Conservation (phyloP, 139 green algal genomes). For the Chlorella sorokiniana region DNA sequence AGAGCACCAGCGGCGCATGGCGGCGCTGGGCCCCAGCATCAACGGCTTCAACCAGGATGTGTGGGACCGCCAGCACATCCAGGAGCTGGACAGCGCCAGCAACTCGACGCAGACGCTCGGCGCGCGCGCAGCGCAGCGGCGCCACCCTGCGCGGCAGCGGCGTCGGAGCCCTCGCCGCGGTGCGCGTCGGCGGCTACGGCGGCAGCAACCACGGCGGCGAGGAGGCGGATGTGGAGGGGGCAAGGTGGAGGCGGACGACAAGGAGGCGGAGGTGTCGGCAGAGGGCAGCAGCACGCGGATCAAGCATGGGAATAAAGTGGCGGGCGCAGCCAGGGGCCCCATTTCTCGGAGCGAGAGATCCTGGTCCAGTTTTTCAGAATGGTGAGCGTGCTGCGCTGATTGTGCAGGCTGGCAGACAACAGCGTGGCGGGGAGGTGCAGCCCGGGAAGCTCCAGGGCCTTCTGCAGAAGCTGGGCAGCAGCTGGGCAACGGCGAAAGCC, state of each 20-base stretch:
- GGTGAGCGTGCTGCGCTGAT: constrained; percentile 1
- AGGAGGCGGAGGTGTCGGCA: not conserved
- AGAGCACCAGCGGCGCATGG: not conserved
- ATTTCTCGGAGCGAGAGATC: not conserved
- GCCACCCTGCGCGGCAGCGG: too few species aligned
- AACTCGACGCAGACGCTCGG: not conserved
- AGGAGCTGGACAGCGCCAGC: not conserved
- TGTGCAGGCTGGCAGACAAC: too few species aligned
- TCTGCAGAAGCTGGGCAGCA: not conserved
- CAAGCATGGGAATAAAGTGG: not conserved
- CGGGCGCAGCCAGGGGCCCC: not conserved
- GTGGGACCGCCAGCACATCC: not conserved
- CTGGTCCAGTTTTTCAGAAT: constrained; percentile 2
- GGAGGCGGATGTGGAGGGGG: not conserved
- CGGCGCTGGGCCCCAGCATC: not conserved
- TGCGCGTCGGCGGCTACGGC: not conserved
- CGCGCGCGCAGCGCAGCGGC: too few species aligned
- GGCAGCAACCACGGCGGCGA: not conserved
- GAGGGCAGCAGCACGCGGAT: not conserved
- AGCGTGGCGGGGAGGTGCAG: not conserved
- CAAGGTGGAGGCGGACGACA: not conserved
- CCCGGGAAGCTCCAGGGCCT: not conserved
- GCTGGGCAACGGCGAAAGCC: too few species aligned
- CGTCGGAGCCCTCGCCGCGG: not conserved
- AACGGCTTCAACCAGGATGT: not conserved